Conservation (phyloP, 2,329 filamentous ascomycete genomes). For the Alternaria alternata region DNA sequence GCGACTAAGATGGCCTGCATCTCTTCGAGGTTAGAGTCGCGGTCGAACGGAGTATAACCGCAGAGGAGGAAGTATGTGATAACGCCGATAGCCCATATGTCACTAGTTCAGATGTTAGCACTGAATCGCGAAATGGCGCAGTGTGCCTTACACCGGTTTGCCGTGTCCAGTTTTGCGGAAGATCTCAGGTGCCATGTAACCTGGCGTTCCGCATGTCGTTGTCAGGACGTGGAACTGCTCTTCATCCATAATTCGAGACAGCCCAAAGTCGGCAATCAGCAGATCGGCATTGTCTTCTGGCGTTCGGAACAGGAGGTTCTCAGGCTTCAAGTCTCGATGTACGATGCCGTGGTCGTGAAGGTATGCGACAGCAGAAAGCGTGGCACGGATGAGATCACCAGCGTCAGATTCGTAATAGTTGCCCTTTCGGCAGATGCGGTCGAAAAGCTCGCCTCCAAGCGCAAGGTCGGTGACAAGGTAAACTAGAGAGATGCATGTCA, state of each 20-base stretch:
- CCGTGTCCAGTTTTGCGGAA: conserved; percentile 99
- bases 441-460: conserved; percentile 94
- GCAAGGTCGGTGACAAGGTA: conserved; percentile 98
- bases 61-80: conserved; percentile 99
- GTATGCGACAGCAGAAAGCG: conserved; percentile 96
- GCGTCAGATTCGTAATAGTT: conserved; percentile 98
- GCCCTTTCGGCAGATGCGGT: conserved; percentile 97
- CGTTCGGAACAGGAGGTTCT: conserved; percentile 95
- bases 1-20: conserved; percentile 98
- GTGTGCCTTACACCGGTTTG: conserved; percentile 77
- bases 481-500: conserved; percentile 57
- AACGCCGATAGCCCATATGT: conserved; percentile 97
- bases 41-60: conserved; percentile 97
- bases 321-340: conserved; percentile 95
- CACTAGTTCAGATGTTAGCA: conserved; percentile 56
- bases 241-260: conserved; percentile 98
- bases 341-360: conserved; percentile 98
- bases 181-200: conserved; percentile 99
- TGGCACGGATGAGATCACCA: conserved; percentile 91
- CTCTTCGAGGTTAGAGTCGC: conserved; percentile 96
- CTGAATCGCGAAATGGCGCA: background rate
- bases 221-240: conserved; percentile 98
- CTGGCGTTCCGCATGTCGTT: conserved; percentile 95
- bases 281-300: conserved; percentile 98
- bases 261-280: conserved; percentile 94